Percentiles rank a stretch among this genome's conserved stretches.
Evolutionary conservation across 441 rosid genomes (phyloP).

Genomic region (Arabidopsis hybrid): DNA sequence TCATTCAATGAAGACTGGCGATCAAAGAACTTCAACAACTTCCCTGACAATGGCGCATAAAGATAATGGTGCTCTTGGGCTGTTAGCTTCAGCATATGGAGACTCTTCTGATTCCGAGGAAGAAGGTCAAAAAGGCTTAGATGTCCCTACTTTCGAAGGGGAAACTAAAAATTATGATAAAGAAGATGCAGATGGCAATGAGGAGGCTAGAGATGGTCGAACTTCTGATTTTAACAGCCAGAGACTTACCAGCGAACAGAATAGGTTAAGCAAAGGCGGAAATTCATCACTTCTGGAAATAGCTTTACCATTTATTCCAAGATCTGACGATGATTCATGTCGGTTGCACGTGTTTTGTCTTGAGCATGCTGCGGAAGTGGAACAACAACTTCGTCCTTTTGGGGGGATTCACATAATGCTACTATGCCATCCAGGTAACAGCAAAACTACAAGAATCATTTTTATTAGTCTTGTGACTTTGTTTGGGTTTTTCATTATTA

Average conservation of each 20-base stretch:
- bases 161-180: conserved; percentile 43
- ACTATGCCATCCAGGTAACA: conserved; percentile 91
- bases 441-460: conserved; percentile 5
- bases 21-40: conserved; percentile 49
- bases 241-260: conserved; percentile 46
- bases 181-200: conserved; percentile 41
- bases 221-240: conserved; percentile 47
- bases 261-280: conserved; percentile 39
- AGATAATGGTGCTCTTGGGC: conserved; percentile 71
- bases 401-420: conserved; percentile 86
- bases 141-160: conserved; percentile 44
- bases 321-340: conserved; percentile 80
- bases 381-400: conserved; percentile 72
- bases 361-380: conserved; percentile 95
- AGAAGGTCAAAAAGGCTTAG: conserved; percentile 54
- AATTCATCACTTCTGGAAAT: conserved; percentile 31
- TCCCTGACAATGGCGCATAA: conserved; percentile 42
- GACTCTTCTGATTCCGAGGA: conserved; percentile 96
- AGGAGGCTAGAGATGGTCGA: conserved; percentile 49
- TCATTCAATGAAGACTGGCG: conserved; percentile 43
- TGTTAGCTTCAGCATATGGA: conserved; percentile 86
- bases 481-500: conserved; percentile 3
- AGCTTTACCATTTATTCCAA: conserved; percentile 50
- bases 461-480: background rate
- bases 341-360: conserved; percentile 93